These are phyloP conservation scores for Tylopilus sp. DNA, from an alignment of 768 basidiomycete genomes.

Conservation along the genomic window DNA sequence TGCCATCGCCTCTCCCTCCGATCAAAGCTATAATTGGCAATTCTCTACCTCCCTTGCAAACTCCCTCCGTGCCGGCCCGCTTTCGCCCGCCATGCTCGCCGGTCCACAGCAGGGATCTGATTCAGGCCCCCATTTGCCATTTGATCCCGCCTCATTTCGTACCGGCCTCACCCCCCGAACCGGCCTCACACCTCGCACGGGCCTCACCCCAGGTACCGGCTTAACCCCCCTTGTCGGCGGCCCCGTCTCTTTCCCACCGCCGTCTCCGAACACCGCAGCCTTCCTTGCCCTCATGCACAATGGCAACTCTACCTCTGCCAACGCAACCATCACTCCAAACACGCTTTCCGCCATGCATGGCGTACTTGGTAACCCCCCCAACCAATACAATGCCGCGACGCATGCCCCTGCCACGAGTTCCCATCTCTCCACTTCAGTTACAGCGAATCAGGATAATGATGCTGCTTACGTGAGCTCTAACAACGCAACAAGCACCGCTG, in stretches of 20 bases:
- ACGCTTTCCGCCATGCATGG: constrained; percentile 65
- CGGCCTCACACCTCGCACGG: constrained; percentile 83
- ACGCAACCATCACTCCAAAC: constrained; percentile 57
- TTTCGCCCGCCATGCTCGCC: constrained; percentile 94
- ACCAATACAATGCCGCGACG: constrained; percentile 26
- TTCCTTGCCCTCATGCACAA: constrained; percentile 91
- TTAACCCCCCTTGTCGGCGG: constrained; percentile 79
- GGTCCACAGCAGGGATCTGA: constrained; percentile 63
- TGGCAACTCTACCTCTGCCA: constrained; percentile 30
- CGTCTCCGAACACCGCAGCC: constrained; percentile 85
- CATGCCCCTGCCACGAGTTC: constrained; percentile 34
- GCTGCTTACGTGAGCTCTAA: constrained; percentile 42
- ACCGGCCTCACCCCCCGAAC: constrained; percentile 87
- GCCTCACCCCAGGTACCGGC: constrained; percentile 72
- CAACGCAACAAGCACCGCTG: constrained; percentile 65
- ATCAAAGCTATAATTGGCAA: constrained; percentile 53
- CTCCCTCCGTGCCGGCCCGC: constrained; percentile 88
- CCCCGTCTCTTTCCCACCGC: constrained; percentile 73
- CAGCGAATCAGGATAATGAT: constrained; percentile 33
- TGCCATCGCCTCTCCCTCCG: constrained; percentile 61
- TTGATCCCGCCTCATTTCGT: constrained; percentile 72
- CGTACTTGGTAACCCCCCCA: constrained; percentile 49
- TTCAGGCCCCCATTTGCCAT: constrained; percentile 40
- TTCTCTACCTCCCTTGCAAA: constrained; percentile 60
- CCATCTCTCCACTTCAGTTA: constrained; percentile 35